phyloP scores from a whole-genome alignment of 306 rosid genomes.

The Rosa multiflora region DNA sequence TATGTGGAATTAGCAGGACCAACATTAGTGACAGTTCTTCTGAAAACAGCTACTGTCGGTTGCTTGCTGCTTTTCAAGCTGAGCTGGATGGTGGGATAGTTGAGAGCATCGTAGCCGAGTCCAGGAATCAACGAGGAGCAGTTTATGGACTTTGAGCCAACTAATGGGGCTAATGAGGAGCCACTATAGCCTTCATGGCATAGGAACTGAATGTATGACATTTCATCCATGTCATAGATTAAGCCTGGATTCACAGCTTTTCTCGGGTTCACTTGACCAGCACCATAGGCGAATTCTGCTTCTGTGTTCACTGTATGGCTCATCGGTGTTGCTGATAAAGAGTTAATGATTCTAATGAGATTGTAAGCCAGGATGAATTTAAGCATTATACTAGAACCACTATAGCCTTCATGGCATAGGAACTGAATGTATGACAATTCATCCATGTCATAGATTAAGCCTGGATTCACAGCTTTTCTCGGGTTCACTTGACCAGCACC shows the following conservation, averaged over 20 bases:
- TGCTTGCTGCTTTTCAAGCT: constrained; percentile 29
- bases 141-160: constrained; percentile 48
- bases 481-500: constrained; percentile 89
- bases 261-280: constrained; percentile 74
- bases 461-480: constrained; percentile 56
- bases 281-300: constrained; percentile 78
- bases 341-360: background rate
- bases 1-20: constrained; percentile 51
- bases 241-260: constrained; percentile 67
- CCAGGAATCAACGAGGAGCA: constrained; percentile 71
- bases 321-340: constrained; percentile 61
- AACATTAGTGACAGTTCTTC: constrained; percentile 74
- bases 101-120: constrained; percentile 71
- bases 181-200: constrained; percentile 74
- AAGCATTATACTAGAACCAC: no score
- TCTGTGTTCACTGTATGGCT: constrained; percentile 50
- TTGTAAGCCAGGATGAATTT: background rate
- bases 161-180: constrained; percentile 43
- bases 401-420: constrained; percentile 79
- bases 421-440: constrained; percentile 61
- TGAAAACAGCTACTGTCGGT: constrained; percentile 43
- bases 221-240: constrained; percentile 65
- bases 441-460: constrained; percentile 72
- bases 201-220: constrained; percentile 65
- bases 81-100: constrained; percentile 78